Percentiles rank a stretch among this genome's conserved stretches.
phyloP scores from a whole-genome alignment of 257 asterid genomes.

The Solanum virginianum region DNA sequence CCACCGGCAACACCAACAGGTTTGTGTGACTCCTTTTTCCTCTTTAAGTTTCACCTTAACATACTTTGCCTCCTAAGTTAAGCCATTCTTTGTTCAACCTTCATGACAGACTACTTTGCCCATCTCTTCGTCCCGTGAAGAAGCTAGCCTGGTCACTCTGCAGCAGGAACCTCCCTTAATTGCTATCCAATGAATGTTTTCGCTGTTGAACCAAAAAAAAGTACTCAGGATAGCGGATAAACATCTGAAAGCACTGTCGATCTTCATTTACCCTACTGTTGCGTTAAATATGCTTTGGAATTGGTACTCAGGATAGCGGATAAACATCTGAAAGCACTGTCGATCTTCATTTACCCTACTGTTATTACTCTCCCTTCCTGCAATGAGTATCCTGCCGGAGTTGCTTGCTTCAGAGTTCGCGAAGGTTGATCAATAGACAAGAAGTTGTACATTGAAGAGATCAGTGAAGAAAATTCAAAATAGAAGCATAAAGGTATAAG shows the following conservation, averaged over 20 bases:
- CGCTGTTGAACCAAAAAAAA: neutral
- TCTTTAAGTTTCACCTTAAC: neutral
- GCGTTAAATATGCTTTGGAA: no score
- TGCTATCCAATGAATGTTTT: neutral
- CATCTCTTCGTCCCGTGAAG: neutral
- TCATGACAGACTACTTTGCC: neutral
- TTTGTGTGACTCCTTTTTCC: neutral
- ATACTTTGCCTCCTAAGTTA: neutral
- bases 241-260: neutral
- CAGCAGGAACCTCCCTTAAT: neutral
- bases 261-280: neutral
- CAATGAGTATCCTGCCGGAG: neutral
- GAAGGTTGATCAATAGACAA: neutral
- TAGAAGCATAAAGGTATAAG: neutral
- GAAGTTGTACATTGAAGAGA: neutral
- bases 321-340: neutral
- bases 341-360: neutral
- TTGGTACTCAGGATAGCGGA: neutral
- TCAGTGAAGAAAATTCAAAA: neutral
- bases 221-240: neutral
- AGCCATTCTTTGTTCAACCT: neutral
- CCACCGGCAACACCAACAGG: conserved; percentile 51
- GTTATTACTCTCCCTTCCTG: neutral
- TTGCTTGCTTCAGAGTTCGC: neutral
- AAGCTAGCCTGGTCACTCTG: neutral